Base-by-base conservation (phyloP, 768 basidiomycete genomes). In the Tricholoma matsutake region DNA sequence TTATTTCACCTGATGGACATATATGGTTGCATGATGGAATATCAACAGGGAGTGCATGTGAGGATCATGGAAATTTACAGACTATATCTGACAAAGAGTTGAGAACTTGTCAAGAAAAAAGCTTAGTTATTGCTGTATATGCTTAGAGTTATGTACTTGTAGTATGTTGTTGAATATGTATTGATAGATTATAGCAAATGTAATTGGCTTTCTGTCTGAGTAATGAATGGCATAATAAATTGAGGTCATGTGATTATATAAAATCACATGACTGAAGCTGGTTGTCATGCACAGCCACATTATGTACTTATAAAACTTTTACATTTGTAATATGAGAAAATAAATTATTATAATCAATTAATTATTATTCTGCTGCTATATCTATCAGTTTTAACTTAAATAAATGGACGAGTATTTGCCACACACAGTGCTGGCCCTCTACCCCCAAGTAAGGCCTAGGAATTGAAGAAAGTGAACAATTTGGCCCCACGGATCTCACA, bases 361-460 rank as follows among this genome's bases (percentile, higher is more conserved):
- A n/a, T n/a, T n/a, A n/a, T n/a, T n/a, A n/a, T n/a, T n/a, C n/a
- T n/a, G n/a, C n/a, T n/a, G n/a, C n/a, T n/a, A n/a, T n/a, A n/a
- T n/a, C n/a, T n/a, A n/a, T 41, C n/a, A 7, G 14, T 47, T 25
- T 47, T 25, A 31, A 20, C 9, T n/a, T 54, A 54, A 29, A 54
- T 54, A 54, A 54, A 54, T 54, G 29, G 52, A 54, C 13, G 52
- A 54, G 52, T 54, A 54, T 35, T 35, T 54, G 52, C 51, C 51
- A 53, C 51, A 53, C 22, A 11, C 25, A 53, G 51, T 53, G 51
- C 31, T 53, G 51, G 51, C 52, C 52, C 52, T 13, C 52, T 54
- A 31, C 52, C 52, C 28, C 52, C 52, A 54, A 54, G 52, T 54
- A n/a, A n/a, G n/a, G n/a, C n/a, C n/a, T 13, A n/a, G 22, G 22